phyloP scores from a whole-genome alignment of 1,139 yeast genomes.

The Meyerozyma athensensis region DNA sequence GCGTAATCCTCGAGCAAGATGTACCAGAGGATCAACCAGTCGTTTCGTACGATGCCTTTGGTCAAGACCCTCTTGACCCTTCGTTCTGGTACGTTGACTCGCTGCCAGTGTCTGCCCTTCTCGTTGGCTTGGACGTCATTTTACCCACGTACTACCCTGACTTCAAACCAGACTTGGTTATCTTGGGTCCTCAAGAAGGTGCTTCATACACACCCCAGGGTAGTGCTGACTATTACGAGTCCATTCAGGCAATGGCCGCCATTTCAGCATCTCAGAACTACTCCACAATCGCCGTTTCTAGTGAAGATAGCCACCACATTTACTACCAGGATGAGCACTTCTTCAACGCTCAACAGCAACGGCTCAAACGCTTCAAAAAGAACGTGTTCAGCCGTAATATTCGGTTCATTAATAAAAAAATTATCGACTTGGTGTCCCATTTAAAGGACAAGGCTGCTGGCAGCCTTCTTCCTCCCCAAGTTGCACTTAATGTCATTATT shows the following conservation, averaged over 20 bases:
- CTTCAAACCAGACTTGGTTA: slow-evolving; percentile 32
- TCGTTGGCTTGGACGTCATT: slow-evolving; percentile 30
- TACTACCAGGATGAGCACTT: slow-evolving; percentile 31
- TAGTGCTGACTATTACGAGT: slow-evolving; percentile 3
- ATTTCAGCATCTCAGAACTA: slow-evolving; percentile 21
- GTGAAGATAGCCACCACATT: slow-evolving; percentile 25
- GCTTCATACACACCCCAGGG: slow-evolving; percentile 12
- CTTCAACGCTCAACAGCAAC: slow-evolving; percentile 15
- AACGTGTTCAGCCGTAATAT: slow-evolving; percentile 25
- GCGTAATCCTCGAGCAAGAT: slow-evolving; percentile 8
- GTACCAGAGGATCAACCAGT: not conserved
- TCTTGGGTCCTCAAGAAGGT: slow-evolving; percentile 39
- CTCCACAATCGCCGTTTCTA: slow-evolving; percentile 26
- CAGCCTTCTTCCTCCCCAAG: slow-evolving; percentile 5
- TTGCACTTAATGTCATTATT: slow-evolving; percentile 23
- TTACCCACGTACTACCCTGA: slow-evolving; percentile 27
- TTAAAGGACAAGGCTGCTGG: slow-evolving; percentile 8
- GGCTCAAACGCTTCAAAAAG: slow-evolving; percentile 13
- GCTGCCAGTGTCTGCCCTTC: slow-evolving; percentile 25
- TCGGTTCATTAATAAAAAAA: slow-evolving; percentile 21
- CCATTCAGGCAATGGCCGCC: slow-evolving; percentile 15
- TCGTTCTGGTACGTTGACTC: slow-evolving; percentile 39
- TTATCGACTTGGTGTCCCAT: slow-evolving; percentile 17
- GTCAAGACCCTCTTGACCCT: slow-evolving; percentile 32
- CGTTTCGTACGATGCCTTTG: slow-evolving; percentile 12